phyloP scores from a whole-genome alignment of 2,329 filamentous ascomycete genomes.

The Simplicillium sp. region DNA sequence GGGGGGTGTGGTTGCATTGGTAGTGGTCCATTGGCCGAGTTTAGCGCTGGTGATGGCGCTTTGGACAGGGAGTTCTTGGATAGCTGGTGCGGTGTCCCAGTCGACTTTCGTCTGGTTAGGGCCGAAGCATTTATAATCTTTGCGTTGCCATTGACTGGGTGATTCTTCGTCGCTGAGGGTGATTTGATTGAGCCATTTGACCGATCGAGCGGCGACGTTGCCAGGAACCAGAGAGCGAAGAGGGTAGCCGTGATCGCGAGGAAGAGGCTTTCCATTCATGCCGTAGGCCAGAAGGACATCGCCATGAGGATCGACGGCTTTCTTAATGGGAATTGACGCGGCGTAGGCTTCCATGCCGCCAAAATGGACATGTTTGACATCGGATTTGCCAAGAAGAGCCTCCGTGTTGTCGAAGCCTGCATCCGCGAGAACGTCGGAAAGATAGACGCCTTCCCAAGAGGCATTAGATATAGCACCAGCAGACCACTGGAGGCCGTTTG shows the following conservation, averaged over 20 bases:
- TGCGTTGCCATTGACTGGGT: constrained; percentile 53
- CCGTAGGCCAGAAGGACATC: constrained; percentile 58
- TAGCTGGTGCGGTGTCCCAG: constrained; percentile 53
- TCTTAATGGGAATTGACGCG: constrained; percentile 49
- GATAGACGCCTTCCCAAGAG: constrained; percentile 46
- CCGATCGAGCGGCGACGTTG: constrained; percentile 55
- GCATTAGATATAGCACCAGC: constrained; percentile 52
- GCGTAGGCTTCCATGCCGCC: constrained; percentile 51
- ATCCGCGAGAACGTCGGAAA: constrained; percentile 46
- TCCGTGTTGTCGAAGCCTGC: constrained; percentile 38
- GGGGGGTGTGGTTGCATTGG: not conserved
- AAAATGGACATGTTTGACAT: constrained; percentile 46
- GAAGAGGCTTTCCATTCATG: constrained; percentile 58
- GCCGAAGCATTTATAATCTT: constrained; percentile 61
- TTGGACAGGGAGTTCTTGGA: constrained; percentile 60
- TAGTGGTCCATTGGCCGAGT: constrained; percentile 25
- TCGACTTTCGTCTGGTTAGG: constrained; percentile 51
- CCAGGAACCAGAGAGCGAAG: constrained; percentile 54
- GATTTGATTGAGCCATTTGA: constrained; percentile 61
- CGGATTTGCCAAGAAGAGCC: constrained; percentile 23
- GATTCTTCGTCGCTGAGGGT: constrained; percentile 58
- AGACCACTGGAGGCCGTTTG: constrained; percentile 51
- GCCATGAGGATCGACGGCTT: constrained; percentile 47
- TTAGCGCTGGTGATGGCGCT: constrained; percentile 51
- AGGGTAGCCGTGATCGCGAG: constrained; percentile 58